Base-by-base conservation (phyloP, 768 basidiomycete genomes). In the Suillus americanus region DNA sequence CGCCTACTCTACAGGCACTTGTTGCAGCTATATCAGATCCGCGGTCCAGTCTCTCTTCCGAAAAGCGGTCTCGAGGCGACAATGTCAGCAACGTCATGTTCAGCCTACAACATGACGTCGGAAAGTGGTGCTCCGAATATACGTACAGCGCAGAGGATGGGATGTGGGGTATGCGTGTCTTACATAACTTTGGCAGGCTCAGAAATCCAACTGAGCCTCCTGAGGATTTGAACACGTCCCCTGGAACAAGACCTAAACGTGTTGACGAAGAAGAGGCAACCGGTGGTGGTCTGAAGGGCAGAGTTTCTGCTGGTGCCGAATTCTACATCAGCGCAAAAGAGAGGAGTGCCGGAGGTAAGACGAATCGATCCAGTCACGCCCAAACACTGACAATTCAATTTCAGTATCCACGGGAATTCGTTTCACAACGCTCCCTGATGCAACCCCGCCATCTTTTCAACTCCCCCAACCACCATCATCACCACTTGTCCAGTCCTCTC, bases 251-350 rank as follows among this genome's bases (percentile, higher is more conserved):
- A 51, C 76, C 85, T 41, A 94, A 92, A 75, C 85, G 95, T n/a
- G 87, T 97, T 5, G 97, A 98, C 62, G 95, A 97, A 73, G 95
- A 97, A 77, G 96, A 97, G 55, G 90, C 91, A 33, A 89, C 95
- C 67, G 93, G 94, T 63, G 93, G 94, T 37, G 96, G 97, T 0
- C 80, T 98, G 37, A 92, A 88, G 72, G 97, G 97, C 0, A 85
- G 97, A 30, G 86, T 97, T 55, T 95, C 94, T 1, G 88, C 94
- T 20, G 97, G 97, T 35, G 96, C 93, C 16, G 97, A 99, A 73
- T 76, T 97, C 23, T 99, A 97, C 75, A 86, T 97, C 73, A 97
- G 95, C 65, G 92, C 92, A 10, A 93, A 93, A 73, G 95, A 98
- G 77, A 86, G 88, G 69, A 96, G 94, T 73, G 93, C 93, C 0